Conservation (phyloP, 495 filamentous ascomycete species). For the Aspergillus incahuasiensis region DNA sequence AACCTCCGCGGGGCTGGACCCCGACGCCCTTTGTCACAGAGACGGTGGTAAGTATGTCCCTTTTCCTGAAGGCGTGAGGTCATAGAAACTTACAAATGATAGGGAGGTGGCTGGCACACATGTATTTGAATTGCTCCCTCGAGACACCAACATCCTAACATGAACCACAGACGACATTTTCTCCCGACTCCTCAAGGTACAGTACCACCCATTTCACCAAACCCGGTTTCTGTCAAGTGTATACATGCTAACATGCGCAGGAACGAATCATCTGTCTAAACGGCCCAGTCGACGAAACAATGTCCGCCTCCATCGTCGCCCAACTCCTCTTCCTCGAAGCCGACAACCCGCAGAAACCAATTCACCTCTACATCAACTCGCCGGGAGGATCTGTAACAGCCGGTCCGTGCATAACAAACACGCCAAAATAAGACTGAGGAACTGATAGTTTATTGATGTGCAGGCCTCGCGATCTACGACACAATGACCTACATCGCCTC, state of each 20-base stretch:
- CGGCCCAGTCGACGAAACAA: slow-evolving; percentile 80
- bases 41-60: slow-evolving; percentile 63
- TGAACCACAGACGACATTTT: slow-evolving; percentile 69
- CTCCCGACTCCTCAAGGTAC: slow-evolving; percentile 70
- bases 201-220: background rate
- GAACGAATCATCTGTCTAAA: slow-evolving; percentile 97
- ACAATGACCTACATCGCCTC: slow-evolving; percentile 97
- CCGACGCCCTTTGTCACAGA: slow-evolving; percentile 74
- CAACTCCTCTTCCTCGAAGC: slow-evolving; percentile 98
- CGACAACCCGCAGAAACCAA: slow-evolving; percentile 87
- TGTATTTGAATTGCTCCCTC: slow-evolving; percentile 49
- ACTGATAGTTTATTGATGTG: slow-evolving; percentile 6
- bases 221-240: too few species aligned
- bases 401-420: slow-evolving; percentile 43
- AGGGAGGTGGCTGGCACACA: slow-evolving; percentile 89
- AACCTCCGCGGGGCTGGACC: slow-evolving; percentile 50
- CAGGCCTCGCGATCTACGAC: slow-evolving; percentile 92
- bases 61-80: background rate
- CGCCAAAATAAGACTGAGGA: too few species aligned
- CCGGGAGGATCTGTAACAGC: slow-evolving; percentile 95
- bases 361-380: slow-evolving; percentile 96
- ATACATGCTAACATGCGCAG: slow-evolving; percentile 27
- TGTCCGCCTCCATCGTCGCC: slow-evolving; percentile 87
- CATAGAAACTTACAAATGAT: slow-evolving; percentile 22
- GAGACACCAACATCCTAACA: background rate